Conservation (phyloP, 345 rosid genomes). For the Eucalyptus pauciflora region DNA sequence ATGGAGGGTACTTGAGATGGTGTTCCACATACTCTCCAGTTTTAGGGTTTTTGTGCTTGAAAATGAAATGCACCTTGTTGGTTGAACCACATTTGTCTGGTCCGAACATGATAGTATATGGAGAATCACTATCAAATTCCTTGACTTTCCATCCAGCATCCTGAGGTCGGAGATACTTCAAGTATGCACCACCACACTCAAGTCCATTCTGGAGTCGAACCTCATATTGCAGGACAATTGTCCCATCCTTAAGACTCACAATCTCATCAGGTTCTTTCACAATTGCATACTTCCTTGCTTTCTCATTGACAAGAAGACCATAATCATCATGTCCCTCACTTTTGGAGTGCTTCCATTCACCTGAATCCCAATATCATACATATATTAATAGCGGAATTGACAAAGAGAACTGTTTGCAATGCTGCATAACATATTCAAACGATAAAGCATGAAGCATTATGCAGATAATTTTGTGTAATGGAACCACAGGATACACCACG, state of each 20-base stretch:
- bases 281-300: conserved; percentile 37
- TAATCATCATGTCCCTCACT: conserved; percentile 48
- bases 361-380: neutral
- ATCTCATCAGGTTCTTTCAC: conserved; percentile 25
- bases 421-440: neutral
- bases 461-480: neutral
- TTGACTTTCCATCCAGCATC: conserved; percentile 28
- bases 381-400: neutral
- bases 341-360: conserved; percentile 43
- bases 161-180: conserved; percentile 42
- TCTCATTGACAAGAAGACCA: conserved; percentile 46
- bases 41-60: conserved; percentile 42
- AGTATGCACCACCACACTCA: conserved; percentile 54
- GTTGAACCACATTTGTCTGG: conserved; percentile 52
- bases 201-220: conserved; percentile 41
- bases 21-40: conserved; percentile 38
- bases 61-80: conserved; percentile 52
- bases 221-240: conserved; percentile 35
- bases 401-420: neutral
- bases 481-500: neutral
- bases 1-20: conserved; percentile 37
- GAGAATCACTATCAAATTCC: conserved; percentile 28
- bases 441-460: neutral
- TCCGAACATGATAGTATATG: conserved; percentile 52
- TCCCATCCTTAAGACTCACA: conserved; percentile 16